Base-by-base conservation (phyloP, 2,329 filamentous ascomycete genomes). In the Aureobasidium lini region DNA sequence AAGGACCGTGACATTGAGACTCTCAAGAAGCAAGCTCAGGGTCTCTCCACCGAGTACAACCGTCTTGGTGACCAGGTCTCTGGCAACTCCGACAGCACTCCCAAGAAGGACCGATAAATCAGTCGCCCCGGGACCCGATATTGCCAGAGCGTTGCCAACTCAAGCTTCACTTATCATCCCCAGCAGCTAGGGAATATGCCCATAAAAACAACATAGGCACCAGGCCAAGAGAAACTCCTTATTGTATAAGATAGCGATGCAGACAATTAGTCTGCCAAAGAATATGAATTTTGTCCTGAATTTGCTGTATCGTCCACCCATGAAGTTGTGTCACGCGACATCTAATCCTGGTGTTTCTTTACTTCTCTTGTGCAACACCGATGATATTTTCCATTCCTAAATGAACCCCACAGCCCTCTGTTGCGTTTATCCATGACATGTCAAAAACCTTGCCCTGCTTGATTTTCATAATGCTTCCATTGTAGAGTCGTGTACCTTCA, bases 11-110 rank as follows among this genome's bases (percentile, higher is more conserved):
- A 97, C 69, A 84, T 96, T 66, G 84, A 88, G 76, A 89, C 84
- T 60, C 79, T 97, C 67, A 95, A 95, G 87, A 95, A 95, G 82
- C 94, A 99, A 82, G 84, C 86, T 63, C 84, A 89, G 71, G 89
- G 89, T 54, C 81, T 97, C 62, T 85, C 85, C 73, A 83, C 85
- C 71, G 92, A 95, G 79, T 97, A 96, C 76, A 84, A 89, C 72
- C 84, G 86, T 66, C 80, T 97, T 68, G 86, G 89, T 64, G 92
- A 97, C 71, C 85, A 94, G 79, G 87, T 92, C 67, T 81, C 85
- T 61, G 52, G 52, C 37, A 80, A 82, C 63, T 64, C 69, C 10
- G 76, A 79, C 60, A 70, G 70, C 57, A 75, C 72, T 39, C 75
- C 78, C 59, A 84, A 82, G 77, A 84, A 84, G 74, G 77, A 79